Base-by-base conservation (phyloP, 2,329 filamentous ascomycete genomes). In the Aspergillus candidus region DNA sequence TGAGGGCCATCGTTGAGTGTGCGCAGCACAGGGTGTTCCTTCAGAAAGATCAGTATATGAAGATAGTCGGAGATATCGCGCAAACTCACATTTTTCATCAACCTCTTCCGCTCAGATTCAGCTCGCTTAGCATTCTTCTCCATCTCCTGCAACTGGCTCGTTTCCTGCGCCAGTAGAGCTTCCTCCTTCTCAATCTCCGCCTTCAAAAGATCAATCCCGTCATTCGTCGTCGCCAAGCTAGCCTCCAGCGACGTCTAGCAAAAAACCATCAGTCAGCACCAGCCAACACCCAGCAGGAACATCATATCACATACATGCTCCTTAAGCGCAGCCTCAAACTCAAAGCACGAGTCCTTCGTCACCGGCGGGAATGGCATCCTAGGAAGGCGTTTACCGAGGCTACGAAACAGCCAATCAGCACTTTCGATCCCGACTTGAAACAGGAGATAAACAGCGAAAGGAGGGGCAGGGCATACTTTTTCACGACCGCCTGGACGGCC, bases 311-410 rank as follows among this genome's bases (percentile, higher is more conserved):
- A 37, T 55, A 70, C 68, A 55, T 70, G 68, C 49, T 70, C 68
- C 46, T 68, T 58, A 7, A 72, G 57, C 4, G 64, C 67, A 39
- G 65, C 57, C 44, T 72, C 70, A 35, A 70, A 69, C 48, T 72
- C 67, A 49, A 72, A 72, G 39, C 60, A 62, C 0, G 61, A 60
- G 34, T 70, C 68, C 41, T 69, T 69, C 10, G 66, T 65, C 18
- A 61, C 56, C 4, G 68, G 68, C 2, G 70, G 70, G 47, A 72
- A 72, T 5, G 69, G 68, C 69, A 72, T 72, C 47, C 67, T 61
- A 31, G 70, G 69, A 3, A 72, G 57, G 34, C 70, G 61, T 51
- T 62, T 66, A 15, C 59, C 62, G 42, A 71, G 56, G 46, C 67
- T 70, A 38, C 3, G 34, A 29, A 4, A 18, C 18, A 27, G 11